Percentiles rank a stretch among this genome's conserved stretches.
phyloP scores from a whole-genome alignment of 2,329 filamentous ascomycete species.

The Claviceps humidiphila region DNA sequence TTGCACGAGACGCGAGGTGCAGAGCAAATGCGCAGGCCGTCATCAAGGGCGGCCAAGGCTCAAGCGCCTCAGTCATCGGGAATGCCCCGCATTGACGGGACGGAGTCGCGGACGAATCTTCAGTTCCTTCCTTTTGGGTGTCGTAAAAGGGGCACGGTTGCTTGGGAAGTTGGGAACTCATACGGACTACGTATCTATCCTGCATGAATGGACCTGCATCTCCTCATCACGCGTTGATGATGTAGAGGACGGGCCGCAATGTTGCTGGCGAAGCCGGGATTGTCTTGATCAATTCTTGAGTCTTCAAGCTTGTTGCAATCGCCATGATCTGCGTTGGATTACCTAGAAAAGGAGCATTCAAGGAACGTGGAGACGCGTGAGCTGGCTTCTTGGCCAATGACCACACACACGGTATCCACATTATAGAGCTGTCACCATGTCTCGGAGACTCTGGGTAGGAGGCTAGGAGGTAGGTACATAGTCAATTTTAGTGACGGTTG shows the following conservation, averaged over 20 bases:
- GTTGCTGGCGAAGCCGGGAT: not conserved
- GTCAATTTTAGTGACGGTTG: too few relatives aligned
- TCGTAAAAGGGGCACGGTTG: too few relatives aligned
- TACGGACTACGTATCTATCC: too few relatives aligned
- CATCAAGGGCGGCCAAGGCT: not conserved
- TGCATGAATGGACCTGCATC: too few relatives aligned
- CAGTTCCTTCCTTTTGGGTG: too few relatives aligned
- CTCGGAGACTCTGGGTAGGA: not conserved
- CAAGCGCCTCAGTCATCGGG: not conserved
- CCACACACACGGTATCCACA: not conserved
- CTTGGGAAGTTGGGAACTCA: too few relatives aligned
- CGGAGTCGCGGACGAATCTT: not conserved
- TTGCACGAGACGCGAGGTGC: not conserved
- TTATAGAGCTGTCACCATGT: not conserved
- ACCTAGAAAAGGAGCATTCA: not conserved
- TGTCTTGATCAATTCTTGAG: not conserved
- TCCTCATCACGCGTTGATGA: too few relatives aligned
- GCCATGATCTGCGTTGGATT: not conserved
- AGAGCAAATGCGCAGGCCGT: not conserved
- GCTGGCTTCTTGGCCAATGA: not conserved
- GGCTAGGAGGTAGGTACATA: too few relatives aligned
- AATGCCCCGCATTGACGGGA: not conserved
- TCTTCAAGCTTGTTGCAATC: too few relatives aligned
- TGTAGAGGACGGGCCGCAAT: not conserved
- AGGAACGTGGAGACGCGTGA: not conserved